Percentiles rank a stretch among this genome's conserved stretches.
Conservation (phyloP, 2,329 filamentous ascomycete genomes). For the Blastomyces silverae region DNA sequence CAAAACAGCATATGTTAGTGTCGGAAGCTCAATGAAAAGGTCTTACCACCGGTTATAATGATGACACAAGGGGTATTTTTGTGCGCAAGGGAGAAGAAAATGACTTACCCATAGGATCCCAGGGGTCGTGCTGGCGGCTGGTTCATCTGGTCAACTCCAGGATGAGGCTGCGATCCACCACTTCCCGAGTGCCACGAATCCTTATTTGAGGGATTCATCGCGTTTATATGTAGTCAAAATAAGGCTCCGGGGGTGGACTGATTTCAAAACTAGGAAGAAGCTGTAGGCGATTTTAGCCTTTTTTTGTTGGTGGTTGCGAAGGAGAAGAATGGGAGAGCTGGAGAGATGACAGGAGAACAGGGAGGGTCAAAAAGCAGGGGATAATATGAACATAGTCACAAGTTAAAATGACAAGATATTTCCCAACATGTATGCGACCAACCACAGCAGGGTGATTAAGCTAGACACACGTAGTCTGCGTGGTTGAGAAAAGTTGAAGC, state of each 20-base stretch:
- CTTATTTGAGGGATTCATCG: slow-evolving; percentile 40
- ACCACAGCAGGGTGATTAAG: not conserved
- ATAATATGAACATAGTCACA: slow-evolving; percentile 7
- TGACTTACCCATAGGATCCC: slow-evolving; percentile 41
- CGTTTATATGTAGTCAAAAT: not conserved
- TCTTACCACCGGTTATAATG: slow-evolving; percentile 16
- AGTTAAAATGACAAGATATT: not conserved
- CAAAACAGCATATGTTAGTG: slow-evolving; percentile 9
- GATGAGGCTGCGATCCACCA: slow-evolving; percentile 38
- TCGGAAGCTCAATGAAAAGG: slow-evolving; percentile 12
- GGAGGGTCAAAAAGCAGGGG: not conserved
- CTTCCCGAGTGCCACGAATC: slow-evolving; percentile 39
- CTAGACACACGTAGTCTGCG: not conserved
- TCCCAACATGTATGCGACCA: slow-evolving; percentile 12
- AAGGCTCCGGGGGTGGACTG: not conserved
- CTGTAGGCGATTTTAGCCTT: not conserved
- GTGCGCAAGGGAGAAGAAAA: slow-evolving; percentile 13
- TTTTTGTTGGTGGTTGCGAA: not conserved
- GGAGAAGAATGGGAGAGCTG: not conserved
- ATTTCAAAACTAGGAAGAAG: not conserved
- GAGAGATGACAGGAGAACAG: not conserved
- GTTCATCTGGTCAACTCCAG: slow-evolving; percentile 39
- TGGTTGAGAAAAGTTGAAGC: slow-evolving; percentile 8
- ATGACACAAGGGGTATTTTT: slow-evolving; percentile 7
- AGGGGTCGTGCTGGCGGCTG: slow-evolving; percentile 37